Base-by-base conservation (phyloP, 2,329 filamentous ascomycete species). In the Neopestalotiopsis rosae region DNA sequence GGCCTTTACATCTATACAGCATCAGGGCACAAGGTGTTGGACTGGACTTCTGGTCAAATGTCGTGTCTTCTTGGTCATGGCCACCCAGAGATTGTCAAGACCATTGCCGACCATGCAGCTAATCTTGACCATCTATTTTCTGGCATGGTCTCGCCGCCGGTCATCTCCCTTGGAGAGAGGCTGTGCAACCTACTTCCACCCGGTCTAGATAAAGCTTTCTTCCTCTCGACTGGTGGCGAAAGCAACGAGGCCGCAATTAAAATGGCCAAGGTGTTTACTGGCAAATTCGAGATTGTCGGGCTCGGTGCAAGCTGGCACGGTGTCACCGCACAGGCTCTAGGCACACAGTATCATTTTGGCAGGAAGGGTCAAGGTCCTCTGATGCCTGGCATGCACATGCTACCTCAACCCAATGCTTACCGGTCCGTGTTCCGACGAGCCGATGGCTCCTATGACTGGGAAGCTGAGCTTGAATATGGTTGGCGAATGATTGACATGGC, bases 371-470 rank as follows among this genome's bases (percentile, higher is more conserved):
- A 82, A 49, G 83, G 83, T 0, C 82, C 84, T 2, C 69, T 79
- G 57, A 86, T 90, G 80, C 88, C 88, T 1, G 89, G 89, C 0
- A 86, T 86, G 72, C 81, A 88, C 42, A 85, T 85, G 63, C 82
- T 92, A 6, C 88, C 89, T 0, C 82, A 87, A 0, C 89, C 89
- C 0, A 87, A 91, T 71, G 81, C 85, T 0, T 91, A 90, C 73
- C 85, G 89, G 2, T 91, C 89, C 0, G 81, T 86, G 0, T 92
- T 92, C 76, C 84, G 87, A 10, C 84, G 85, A 45, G 28, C 84
- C 0, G 88, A 91, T 70, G 89, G 89, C 0, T 84, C 83, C 0
- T 88, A 92, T 71, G 89, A 92, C 74, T 92, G 90, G 90, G 82
- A 89, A 71, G 85, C 87, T 0, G 90, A 92, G 75, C 79, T 92